These are phyloP conservation scores for Oryza officinalis DNA, from an alignment of 176 grass and related monocot species.

Conservation along the genomic window DNA sequence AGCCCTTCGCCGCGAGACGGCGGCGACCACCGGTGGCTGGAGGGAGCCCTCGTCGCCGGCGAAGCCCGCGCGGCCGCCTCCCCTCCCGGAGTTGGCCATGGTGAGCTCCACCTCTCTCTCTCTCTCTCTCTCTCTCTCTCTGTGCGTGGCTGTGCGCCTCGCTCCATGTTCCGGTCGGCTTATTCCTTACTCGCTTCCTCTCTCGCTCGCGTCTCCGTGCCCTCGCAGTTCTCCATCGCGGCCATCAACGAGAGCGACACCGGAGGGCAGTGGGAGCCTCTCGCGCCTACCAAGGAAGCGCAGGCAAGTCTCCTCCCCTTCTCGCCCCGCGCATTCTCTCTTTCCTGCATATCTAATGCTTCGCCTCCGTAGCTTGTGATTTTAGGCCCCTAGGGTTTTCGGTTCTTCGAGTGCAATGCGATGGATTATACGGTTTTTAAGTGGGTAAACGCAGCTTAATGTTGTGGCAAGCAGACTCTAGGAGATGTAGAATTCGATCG, in stretches of 20 bases:
- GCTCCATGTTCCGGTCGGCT: background rate
- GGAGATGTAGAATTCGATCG: background rate
- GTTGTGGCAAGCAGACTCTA: background rate
- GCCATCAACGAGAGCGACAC: slow-evolving; percentile 87
- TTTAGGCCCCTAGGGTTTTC: slow-evolving; percentile 41
- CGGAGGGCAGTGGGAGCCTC: slow-evolving; percentile 76
- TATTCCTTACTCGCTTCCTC: background rate
- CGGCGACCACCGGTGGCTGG: slow-evolving; percentile 27
- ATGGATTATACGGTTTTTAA: background rate
- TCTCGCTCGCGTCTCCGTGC: background rate
- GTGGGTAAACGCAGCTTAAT: background rate
- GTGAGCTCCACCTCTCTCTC: slow-evolving; percentile 22
- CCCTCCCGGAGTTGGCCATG: slow-evolving; percentile 37
- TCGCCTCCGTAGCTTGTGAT: slow-evolving; percentile 10
- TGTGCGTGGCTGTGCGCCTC: background rate
- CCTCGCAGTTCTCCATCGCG: slow-evolving; percentile 89
- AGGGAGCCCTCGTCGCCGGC: slow-evolving; percentile 36
- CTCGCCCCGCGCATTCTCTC: background rate
- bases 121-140: background rate
- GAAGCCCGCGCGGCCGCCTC: slow-evolving; percentile 3
- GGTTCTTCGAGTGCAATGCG: slow-evolving; percentile 23
- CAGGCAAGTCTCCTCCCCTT: slow-evolving; percentile 47
- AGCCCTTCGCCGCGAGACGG: background rate
- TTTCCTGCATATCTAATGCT: background rate
- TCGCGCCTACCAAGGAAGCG: slow-evolving; percentile 96